Base-by-base conservation (phyloP, 306 rosid species). In the Rosa rugosa region DNA sequence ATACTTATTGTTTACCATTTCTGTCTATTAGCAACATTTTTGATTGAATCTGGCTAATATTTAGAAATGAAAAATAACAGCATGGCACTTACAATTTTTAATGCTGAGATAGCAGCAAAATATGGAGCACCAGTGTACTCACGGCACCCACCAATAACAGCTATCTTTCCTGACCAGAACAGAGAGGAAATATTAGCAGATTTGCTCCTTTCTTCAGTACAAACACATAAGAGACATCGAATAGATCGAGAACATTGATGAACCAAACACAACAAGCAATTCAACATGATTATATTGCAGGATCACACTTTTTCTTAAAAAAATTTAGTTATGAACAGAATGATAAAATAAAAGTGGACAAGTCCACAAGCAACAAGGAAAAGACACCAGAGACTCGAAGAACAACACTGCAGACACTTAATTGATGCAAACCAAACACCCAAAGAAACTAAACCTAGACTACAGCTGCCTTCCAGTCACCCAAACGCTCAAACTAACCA, bases 71-170 rank as follows among this genome's bases (percentile, higher is more conserved):
- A 12, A 56, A 46, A 36, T 68, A 57, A 31, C 70, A 74, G 34
- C 18, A 64, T 27, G 46, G 50, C 42, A 88, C 93, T 82, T 56
- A 94, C 98, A 85, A 91, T 91, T 85, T 89, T 91, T 63, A 88
- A 85, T 73, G 99, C 98, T 34, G 99, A 91, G 86, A 95, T 91
- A 46, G 99, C 99, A 56, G 99, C 91, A 80, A 92, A 95, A 76
- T 92, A 95, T 56, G 99, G 99, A 77, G 99, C 99, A 53, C 99
- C 99, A 0, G 99, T 95, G 80, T 95, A 95, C 81, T 95, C 99
- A 67, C 99, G 99, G 81, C 99, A 95, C 40, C 99, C 99, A 44
- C 99, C 96, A 42, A 94, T 87, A 59, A 94, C 92, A 84, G 98
- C 98, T 84, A 91, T 85, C 62, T 88, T 94, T 80, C 97, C 99